Evolutionary conservation across 345 rosid species (phyloP), one percentile per base, ranked within the genome.

Genomic region (Gossypium ekmanianum): DNA sequence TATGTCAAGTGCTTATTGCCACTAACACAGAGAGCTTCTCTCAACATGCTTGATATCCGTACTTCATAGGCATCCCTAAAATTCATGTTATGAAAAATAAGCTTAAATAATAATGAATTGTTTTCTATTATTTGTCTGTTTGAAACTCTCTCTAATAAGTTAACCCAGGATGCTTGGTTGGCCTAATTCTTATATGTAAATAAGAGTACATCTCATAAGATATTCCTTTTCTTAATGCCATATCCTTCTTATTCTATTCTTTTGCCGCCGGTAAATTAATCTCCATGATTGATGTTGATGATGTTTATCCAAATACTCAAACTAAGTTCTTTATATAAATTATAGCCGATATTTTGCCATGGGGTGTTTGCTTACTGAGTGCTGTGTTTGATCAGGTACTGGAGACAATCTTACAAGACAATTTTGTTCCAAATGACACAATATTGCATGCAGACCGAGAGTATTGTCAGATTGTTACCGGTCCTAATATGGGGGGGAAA

Each of bases 401-500:
- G 85, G 97, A 91, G 83, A 84, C 90, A 70, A 61, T 93, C 34
- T 81, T 95, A 75, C 91, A 84, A 76, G 94, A 90, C 74, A 84
- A 71, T 85, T 93, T 95, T 76, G 93, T 93, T 72, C 98, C 98
- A 24, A 94, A 92, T 78, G 90, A 95, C 76, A 93, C 99, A 67
- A 76, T 73, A 68, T 89, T 94, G 86, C 91, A 85, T 68, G 84
- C 85, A 43, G 83, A 87, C 63, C 66, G 85, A 58, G 94, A 94
- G 82, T 82, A 74, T 74, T 94, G 98, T 72, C 98, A 94, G 87
- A 92, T 94, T 62, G 84, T 94, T 72, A 92, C 98, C 0, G 98
- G 98, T 74, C 98, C 98, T 61, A 94, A 94, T 83, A 94, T 94
- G 98, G 98, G 98, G 29, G 98, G 98, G 62, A 94, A 94, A 89